These are phyloP conservation scores for Aspergillus biplanus DNA, from an alignment of 495 filamentous ascomycete genomes.

Conservation along the genomic window DNA sequence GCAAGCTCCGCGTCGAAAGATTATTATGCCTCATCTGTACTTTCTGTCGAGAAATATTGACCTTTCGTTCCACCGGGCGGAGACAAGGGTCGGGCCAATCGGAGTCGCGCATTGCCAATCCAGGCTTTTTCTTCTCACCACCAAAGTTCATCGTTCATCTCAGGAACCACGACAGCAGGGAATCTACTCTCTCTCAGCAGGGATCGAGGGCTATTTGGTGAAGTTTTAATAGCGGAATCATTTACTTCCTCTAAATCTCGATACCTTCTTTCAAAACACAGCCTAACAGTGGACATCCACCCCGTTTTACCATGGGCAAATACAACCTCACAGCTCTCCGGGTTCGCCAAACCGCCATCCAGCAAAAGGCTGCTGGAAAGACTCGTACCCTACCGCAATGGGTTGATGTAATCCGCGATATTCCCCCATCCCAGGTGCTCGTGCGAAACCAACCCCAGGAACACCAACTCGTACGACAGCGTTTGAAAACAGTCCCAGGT, in stretches of 20 bases:
- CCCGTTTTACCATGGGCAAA: slow-evolving; percentile 59
- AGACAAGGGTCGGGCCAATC: slow-evolving; percentile 45
- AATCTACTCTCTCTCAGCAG: background rate
- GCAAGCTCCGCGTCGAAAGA: slow-evolving; percentile 27
- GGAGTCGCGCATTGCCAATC: slow-evolving; percentile 42
- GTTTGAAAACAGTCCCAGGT: slow-evolving; percentile 45
- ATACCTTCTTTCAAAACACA: slow-evolving; percentile 2
- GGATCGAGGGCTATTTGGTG: background rate
- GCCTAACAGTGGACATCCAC: slow-evolving; percentile 8
- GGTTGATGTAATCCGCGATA: slow-evolving; percentile 70
- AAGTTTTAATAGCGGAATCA: background rate
- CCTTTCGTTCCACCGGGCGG: slow-evolving; percentile 37
- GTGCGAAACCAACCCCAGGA: slow-evolving; percentile 69
- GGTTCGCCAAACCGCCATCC: slow-evolving; percentile 68
- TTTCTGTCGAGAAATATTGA: slow-evolving; percentile 14
- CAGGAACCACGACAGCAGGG: background rate
- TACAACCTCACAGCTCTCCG: slow-evolving; percentile 73
- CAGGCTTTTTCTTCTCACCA: slow-evolving; percentile 40
- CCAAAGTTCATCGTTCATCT: background rate
- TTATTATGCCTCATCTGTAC: slow-evolving; percentile 16
- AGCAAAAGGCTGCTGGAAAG: slow-evolving; percentile 56
- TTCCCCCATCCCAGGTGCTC: slow-evolving; percentile 80
- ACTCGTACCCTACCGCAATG: slow-evolving; percentile 65
- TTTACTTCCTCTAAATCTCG: background rate
- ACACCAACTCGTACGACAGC: slow-evolving; percentile 59